Evolutionary conservation across 1,284 basidiomycete species (phyloP), one percentile per base, ranked within the genome.

Genomic region (Austropuccinia psidii): DNA sequence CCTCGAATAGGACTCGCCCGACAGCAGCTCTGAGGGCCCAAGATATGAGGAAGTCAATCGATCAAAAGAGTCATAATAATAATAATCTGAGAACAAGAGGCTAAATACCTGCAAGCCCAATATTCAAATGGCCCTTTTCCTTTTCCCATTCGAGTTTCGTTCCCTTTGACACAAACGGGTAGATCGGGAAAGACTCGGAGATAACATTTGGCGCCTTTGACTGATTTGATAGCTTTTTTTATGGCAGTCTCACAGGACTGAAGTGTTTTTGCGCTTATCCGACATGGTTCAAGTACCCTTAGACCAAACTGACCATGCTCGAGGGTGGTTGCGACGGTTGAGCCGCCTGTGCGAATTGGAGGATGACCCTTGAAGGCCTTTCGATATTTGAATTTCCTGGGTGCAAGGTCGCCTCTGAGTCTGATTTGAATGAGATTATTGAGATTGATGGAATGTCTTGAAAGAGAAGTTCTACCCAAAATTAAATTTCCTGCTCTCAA

Each of bases 81-180:
- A n/a, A n/a, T n/a, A n/a, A 54, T 7, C 15, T 6, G 27, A 52
- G n/a, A 33, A 27, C n/a, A 4, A 3, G 4, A 43, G 58, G 8
- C n/a, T n/a, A n/a, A n/a, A n/a, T 31, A 73, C 70, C 70, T 61
- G 33, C 70, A 73, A 35, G 70, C 70, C 70, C 70, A 73, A 31
- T 54, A 73, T 57, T 65, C 70, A 55, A 73, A 73, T 7, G 70
- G 60, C 24, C 70, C 70, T 64, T 73, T 73, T 13, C 70, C 70
- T 43, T 73, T 73, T 4, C 70, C 70, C 70, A 73, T 73, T n/a
- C 70, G 45, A 43, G 70, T 73, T 17, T 73, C 70, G 39, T 73
- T 73, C 6, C 70, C 70, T 29, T 73, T 73, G 13, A 73, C 70
- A 45, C 70, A 73, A 55, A 73, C 70, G 7, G 70, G 70, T 7